Evolutionary conservation across 352 stramenopile species (phyloP), one percentile per base, ranked within the genome.

Genomic region (Saprolegnia diclina): DNA sequence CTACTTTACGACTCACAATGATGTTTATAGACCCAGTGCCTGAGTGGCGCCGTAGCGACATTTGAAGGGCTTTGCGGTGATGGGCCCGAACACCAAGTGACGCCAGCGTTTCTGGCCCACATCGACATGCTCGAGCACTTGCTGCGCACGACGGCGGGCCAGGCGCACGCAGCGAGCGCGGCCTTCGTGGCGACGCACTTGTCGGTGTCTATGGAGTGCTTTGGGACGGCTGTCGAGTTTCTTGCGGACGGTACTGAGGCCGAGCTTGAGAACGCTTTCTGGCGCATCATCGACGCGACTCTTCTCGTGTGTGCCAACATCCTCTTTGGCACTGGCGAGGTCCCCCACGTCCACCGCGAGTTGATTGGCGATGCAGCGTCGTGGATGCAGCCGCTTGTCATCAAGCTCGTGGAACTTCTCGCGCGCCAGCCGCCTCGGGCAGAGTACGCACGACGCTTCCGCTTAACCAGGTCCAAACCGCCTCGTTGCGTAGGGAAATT

Each of bases 141-240:
- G 16, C 65, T 61, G 26, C 64, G 57, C 5, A 71, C 75, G n/a
- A 73, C 73, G 13, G 42, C 42, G 13, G 42, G 13, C 11, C 11
- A 14, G 42, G 42, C 42, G 42, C 42, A 48, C 42, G 18, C 18
- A n/a, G 18, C 42, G 18, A 48, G 42, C 42, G 42, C 3, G 42
- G 18, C 11, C 7, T 92, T 80, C 78, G 68, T 89, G 4, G 72
- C 73, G 5, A 82, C 81, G 54, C 87, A 88, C 50, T 64, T 92
- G 14, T 76, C 77, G 0, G 80, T 90, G 67, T 81, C 77, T 29
- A 81, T 88, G 35, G 79, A 92, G 67, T 92, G 81, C 57, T 83
- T 82, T 46, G 81, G 84, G 11, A 86, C 82, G 1, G 69, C 87
- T 32, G 68, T 90, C 19, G 74, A 88, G n/a, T 71, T 90, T 19